A percentile compares a stretch with the other conserved stretches of the same genome.
Evolutionary conservation across 345 rosid species (phyloP).

Genomic region (Moricandia arvensis): DNA sequence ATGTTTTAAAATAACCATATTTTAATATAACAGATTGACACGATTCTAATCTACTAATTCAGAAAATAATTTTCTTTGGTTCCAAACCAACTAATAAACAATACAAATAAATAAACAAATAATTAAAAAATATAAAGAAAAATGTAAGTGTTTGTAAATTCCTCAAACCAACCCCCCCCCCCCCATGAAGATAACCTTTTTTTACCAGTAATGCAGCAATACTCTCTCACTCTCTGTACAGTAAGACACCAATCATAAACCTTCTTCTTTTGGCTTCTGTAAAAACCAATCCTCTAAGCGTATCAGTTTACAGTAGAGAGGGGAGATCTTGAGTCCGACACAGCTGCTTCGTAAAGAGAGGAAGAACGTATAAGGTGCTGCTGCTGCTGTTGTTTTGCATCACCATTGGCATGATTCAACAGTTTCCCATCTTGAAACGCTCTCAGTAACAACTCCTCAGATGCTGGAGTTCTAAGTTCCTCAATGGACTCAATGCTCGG

Average conservation of each 20-base stretch:
- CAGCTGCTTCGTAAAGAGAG: constrained; percentile 52
- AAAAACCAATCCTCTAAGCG: constrained; percentile 1
- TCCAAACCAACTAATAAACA: constrained; percentile 7
- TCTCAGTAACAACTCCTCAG: constrained; percentile 73
- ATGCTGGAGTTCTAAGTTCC: constrained; percentile 84
- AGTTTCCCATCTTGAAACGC: constrained; percentile 67
- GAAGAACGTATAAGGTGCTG: constrained; percentile 48
- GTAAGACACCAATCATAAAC: constrained; percentile 13
- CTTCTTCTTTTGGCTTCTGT: constrained; percentile 6
- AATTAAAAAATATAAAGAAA: constrained; percentile 29
- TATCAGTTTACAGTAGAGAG: constrained; percentile 82
- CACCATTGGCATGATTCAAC: constrained; percentile 70
- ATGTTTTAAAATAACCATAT: too few relatives aligned
- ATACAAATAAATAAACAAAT: constrained; percentile 30
- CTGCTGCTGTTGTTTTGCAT: constrained; percentile 61
- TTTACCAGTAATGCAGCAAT: constrained; percentile 12
- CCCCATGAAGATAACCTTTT: constrained; percentile 2
- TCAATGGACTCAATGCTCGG: constrained; percentile 76
- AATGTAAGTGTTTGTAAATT: background rate
- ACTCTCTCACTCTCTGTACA: constrained; percentile 45
- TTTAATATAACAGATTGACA: too few relatives aligned
- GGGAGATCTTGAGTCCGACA: constrained; percentile 83
- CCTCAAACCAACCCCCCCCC: constrained; percentile 14
- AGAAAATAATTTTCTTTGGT: background rate
- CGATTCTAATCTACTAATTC: background rate